These are phyloP conservation scores for Vanderwaltozyma verrucispora DNA, from an alignment of 805 yeast species.

Conservation along the genomic window DNA sequence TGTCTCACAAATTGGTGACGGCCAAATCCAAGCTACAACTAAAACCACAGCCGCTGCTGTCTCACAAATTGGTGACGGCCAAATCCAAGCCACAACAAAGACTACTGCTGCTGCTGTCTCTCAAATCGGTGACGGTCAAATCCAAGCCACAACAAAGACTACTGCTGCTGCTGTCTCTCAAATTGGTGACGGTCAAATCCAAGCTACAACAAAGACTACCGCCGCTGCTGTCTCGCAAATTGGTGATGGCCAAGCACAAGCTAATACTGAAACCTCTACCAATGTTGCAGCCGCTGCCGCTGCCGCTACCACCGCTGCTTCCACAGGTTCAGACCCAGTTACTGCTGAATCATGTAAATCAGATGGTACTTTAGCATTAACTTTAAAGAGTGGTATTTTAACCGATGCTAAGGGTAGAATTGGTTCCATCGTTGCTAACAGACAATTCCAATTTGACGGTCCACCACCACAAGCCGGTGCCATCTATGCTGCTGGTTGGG, in stretches of 20 bases:
- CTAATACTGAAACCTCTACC: constrained; percentile 8
- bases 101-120: constrained; percentile 26
- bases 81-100: constrained; percentile 25
- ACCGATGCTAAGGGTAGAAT: constrained; percentile 46
- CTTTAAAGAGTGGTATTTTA: constrained; percentile 36
- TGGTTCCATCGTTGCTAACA: constrained; percentile 59
- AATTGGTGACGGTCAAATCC: constrained; percentile 37
- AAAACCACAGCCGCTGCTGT: constrained; percentile 28
- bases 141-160: constrained; percentile 31
- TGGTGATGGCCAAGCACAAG: constrained; percentile 4
- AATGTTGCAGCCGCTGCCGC: too few species aligned
- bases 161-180: constrained; percentile 29
- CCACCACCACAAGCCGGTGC: constrained; percentile 65
- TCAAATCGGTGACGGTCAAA: constrained; percentile 45
- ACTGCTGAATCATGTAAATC: constrained; percentile 25
- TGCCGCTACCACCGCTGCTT: constrained; percentile 29
- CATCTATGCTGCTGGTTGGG: constrained; percentile 50
- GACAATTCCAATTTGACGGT: constrained; percentile 65
- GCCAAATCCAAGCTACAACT: constrained; percentile 28
- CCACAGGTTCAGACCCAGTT: constrained; percentile 17
- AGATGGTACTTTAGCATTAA: constrained; percentile 38
- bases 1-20: constrained; percentile 32
- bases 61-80: constrained; percentile 39
- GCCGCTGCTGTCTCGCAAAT: constrained; percentile 19
- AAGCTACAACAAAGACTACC: constrained; percentile 17